Evolutionary conservation across 164 flowering plant genomes (phyloP), one percentile per base, ranked within the genome.

Genomic region (Magnolia changhungtana): DNA sequence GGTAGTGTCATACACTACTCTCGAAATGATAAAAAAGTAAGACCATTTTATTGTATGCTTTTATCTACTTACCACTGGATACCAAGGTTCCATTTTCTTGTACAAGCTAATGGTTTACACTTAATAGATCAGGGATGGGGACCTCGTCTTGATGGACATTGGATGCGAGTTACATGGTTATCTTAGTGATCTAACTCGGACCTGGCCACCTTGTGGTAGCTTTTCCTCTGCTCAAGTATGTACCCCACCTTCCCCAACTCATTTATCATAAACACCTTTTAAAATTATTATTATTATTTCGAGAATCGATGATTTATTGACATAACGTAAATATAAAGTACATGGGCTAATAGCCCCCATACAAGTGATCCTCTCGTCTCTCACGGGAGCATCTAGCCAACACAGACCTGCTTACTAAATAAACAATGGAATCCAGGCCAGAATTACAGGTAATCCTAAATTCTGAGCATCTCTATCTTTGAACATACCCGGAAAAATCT

Each of bases 161-260:
- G 99, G 99, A 68, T 96, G 98, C 83, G 99, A 96, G 78, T 81
- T 89, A 70, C 97, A 94, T 85, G 97, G 98, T 78, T 96, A 94
- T 85, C 89, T 88, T 77, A 96, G 99, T 88, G 99, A 96, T 82
- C 78, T 94, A 65, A 96, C 98, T 72, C 99, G 99, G 66, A 94
- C 99, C 13, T 96, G 99, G 99, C 95, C 98, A 64, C 97, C 97
- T 8, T 86, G 85, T 81, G 96, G 98, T 68, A 84, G 78, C 75
- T 96, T 92, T 79, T 89, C 94, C 20, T 74, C 96, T 65, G 83
- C 85, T 78, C 96, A 94, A 82, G 99, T 95, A 88, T 67, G 88
- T 74, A n/a, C 63, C 18, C 19, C 31, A 68, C 45, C 16, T 70
- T 20, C 11, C 13, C 58, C 55, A 18, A 51, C 67, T n/a, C 19